Evolutionary conservation across 768 basidiomycete species (phyloP), one percentile per base, ranked within the genome.

Genomic region (Rhodotorula paludigena): DNA sequence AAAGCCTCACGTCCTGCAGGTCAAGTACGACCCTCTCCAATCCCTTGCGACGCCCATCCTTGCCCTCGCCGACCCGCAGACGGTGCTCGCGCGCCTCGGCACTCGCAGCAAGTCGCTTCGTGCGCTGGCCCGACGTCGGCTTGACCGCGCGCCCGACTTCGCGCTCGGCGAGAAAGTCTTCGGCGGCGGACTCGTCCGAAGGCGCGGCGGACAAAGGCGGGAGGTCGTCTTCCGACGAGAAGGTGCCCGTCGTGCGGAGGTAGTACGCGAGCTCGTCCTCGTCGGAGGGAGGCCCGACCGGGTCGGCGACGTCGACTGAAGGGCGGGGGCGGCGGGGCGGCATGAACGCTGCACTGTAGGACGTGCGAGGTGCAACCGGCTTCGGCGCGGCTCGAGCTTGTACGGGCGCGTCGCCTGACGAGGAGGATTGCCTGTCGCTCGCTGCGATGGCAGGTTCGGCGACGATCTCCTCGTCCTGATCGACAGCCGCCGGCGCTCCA

Each of bases 221-320:
- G 18, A 63, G 28, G 47, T 68, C 67, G 47, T 68, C 67, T 36
- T 68, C 67, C 30, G 57, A 60, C 25, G 62, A 63, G 47, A 39
- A 63, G 42, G 67, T 68, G 30, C 53, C 62, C 1, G 57, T 60
- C 32, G 48, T 52, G 21, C 67, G 67, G 23, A 68, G 63, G 45
- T 60, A 44, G 67, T 59, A 68, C 0, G 57, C 67, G 38, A 68
- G 62, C 23, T 63, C 62, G 58, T 68, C 66, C n/a, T 68, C 66
- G n/a, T 41, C 39, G 21, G 23, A 44, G 0, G 41, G 53, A 5
- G 53, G 65, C 8, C 44, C 28, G 39, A 45, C 51, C n/a, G 47
- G 42, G 5, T 20, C 35, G 1, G 45, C 41, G 0, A n/a, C 4
- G 44, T 28, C 30, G 33, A 38, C 1, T 15, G 47, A 21, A 1